phyloP scores from a whole-genome alignment of 1,284 basidiomycete genomes.

The Ceratobasidium sp. region DNA sequence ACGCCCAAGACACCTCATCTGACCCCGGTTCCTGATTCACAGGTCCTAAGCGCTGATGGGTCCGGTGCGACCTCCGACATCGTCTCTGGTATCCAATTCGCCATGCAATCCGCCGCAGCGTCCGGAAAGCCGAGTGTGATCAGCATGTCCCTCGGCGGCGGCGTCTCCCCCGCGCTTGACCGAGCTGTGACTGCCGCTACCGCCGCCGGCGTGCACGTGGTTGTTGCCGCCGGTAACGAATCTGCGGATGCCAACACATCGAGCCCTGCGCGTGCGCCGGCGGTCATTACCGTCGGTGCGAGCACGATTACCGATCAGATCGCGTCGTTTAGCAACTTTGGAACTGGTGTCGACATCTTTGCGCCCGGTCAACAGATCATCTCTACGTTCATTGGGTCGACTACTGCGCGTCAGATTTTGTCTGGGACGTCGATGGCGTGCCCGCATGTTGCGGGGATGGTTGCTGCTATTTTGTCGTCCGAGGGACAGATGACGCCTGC shows the following conservation, averaged over 20 bases:
- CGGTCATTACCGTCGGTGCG: constrained; percentile 55
- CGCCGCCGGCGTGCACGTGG: constrained; percentile 43
- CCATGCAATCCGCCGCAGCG: constrained; percentile 29
- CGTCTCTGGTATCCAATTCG: constrained; percentile 45
- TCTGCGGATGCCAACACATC: constrained; percentile 55
- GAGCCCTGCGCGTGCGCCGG: constrained; percentile 52
- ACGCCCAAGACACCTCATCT: background rate
- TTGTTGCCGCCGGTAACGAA: constrained; percentile 48
- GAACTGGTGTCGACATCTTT: constrained; percentile 55
- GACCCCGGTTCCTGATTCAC: background rate
- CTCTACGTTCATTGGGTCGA: constrained; percentile 42
- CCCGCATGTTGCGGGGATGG: constrained; percentile 46
- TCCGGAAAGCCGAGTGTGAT: constrained; percentile 46
- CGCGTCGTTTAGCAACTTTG: constrained; percentile 44
- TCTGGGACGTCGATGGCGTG: constrained; percentile 47
- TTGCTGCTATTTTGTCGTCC: constrained; percentile 40
- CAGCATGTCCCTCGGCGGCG: constrained; percentile 47
- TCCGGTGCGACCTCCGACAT: constrained; percentile 45
- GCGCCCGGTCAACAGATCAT: constrained; percentile 54
- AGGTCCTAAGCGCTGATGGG: constrained; percentile 41
- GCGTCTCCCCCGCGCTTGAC: constrained; percentile 44
- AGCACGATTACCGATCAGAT: constrained; percentile 53
- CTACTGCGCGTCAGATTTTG: constrained; percentile 39
- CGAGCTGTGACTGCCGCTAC: constrained; percentile 43
- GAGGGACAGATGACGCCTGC: constrained; percentile 44